Evolutionary conservation across 23 red algal species (phyloP), one percentile per base, ranked within the genome.

Genomic region (Gracilaria gracilis): DNA sequence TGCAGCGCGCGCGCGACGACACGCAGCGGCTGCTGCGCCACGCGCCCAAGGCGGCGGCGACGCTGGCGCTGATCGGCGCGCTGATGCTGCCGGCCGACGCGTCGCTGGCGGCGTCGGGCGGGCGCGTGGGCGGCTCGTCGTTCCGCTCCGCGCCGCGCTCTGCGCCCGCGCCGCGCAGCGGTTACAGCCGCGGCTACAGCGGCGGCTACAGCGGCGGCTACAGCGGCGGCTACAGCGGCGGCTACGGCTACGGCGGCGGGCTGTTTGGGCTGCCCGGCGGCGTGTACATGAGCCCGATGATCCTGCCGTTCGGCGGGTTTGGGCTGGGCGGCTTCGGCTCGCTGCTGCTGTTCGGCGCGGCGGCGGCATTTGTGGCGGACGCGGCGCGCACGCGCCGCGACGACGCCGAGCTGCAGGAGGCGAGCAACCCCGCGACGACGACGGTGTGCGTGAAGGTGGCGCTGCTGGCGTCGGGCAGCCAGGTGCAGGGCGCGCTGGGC

Each of bases 101-200:
- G 28, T 82, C 95, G 5, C 61, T 62, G 13, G 95, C 95, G 27
- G 95, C 95, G 0, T 62, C 75, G 27, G 84, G 83, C 35, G 91
- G 95, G 58, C 90, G 95, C 34, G 70, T 96, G 11, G 95, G 95
- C 50, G 95, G 95, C 61, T 93, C 90, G 80, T 93, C 90, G 8
- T 96, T 96, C 79, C 90, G 89, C 20, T 69, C 40, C 3, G 81
- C 95, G 28, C 65, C 54, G 0, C 88, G 82, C 15, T 44, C 51
- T 17, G 82, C 58, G 61, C 82, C 82, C 2, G 38, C 80, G 61
- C 82, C 82, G 47, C 27, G 38, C 24, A n/a, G n/a, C n/a, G n/a
- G n/a, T n/a, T 58, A 39, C 1, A 54, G 57, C n/a, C 55, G 80
- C n/a, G 54, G 61, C 1, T 93, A 93, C 47, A 62, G 91, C 19